phyloP scores from a whole-genome alignment of 169 alveolate species.

The Plasmodium reichenowi region DNA sequence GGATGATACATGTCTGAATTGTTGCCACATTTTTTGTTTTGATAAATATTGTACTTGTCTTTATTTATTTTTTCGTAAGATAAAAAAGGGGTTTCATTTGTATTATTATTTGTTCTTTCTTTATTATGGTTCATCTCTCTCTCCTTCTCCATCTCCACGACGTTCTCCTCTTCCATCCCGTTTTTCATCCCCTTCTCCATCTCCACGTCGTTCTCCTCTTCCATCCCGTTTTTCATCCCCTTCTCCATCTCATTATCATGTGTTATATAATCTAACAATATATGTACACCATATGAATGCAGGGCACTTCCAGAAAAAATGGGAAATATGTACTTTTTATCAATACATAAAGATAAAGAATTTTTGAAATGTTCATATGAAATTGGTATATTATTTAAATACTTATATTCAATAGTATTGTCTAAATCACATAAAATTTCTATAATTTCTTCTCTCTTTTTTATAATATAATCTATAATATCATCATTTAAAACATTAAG shows the following conservation, averaged over 20 bases:
- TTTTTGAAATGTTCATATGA: constrained; percentile 19
- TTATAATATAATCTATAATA: constrained; percentile 16
- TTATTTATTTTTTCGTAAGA: background rate
- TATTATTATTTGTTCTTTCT: background rate
- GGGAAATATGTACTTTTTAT: constrained; percentile 34
- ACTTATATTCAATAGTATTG: constrained; percentile 24
- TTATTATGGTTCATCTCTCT: background rate
- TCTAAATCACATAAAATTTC: constrained; percentile 74
- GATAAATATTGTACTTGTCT: background rate
- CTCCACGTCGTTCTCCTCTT: background rate
- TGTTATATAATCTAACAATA: constrained; percentile 55
- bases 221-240: background rate
- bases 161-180: background rate
- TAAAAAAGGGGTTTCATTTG: background rate
- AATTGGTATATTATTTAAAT: constrained; percentile 52
- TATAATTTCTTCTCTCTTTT: constrained; percentile 68
- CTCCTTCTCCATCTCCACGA: background rate
- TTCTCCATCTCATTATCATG: background rate
- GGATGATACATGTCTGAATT: no score
- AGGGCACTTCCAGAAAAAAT: constrained; percentile 72
- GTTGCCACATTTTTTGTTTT: no score
- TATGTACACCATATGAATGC: constrained; percentile 51
- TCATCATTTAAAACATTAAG: constrained; percentile 15
- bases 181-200: no score
- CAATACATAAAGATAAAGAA: constrained; percentile 14